These are phyloP conservation scores for Aspergillus uvarum DNA, from an alignment of 2,329 filamentous ascomycete genomes.

Conservation along the genomic window DNA sequence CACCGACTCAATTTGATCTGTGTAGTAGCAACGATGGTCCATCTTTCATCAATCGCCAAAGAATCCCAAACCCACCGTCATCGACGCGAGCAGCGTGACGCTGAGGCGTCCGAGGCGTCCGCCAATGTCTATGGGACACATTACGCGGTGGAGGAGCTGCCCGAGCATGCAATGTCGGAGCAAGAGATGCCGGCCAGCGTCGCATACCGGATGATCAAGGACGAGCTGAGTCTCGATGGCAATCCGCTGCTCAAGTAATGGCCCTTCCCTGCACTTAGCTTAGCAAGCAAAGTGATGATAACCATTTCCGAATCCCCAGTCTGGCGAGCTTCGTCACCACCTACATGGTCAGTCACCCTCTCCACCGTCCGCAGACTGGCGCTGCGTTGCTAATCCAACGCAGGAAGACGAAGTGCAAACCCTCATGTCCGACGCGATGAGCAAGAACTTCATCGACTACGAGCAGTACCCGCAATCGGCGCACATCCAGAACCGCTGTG, in stretches of 20 bases:
- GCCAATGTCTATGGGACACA: constrained; percentile 80
- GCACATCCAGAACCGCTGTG: constrained; percentile 65
- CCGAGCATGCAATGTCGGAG: constrained; percentile 80
- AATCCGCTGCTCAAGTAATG: constrained; percentile 66
- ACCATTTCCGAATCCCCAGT: background rate
- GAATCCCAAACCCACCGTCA: constrained; percentile 29
- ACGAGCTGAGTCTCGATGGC: constrained; percentile 65
- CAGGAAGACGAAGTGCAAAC: constrained; percentile 61
- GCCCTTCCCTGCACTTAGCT: background rate
- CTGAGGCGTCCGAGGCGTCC: constrained; percentile 36
- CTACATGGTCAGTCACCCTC: constrained; percentile 52
- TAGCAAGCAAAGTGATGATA: background rate
- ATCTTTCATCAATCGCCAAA: constrained; percentile 34
- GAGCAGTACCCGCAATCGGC: constrained; percentile 63
- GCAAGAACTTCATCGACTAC: constrained; percentile 71
- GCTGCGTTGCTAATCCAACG: background rate
- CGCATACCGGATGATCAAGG: constrained; percentile 64
- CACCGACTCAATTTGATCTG: background rate
- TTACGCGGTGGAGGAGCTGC: constrained; percentile 78
- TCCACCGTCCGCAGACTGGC: too few species aligned
- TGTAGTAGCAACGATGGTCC: constrained; percentile 32
- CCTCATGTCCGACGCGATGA: constrained; percentile 66
- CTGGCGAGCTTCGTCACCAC: constrained; percentile 64
- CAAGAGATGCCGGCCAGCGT: constrained; percentile 77
- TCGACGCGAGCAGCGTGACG: constrained; percentile 11